Evolutionary conservation across 768 basidiomycete species (phyloP).

Genomic region (Rossbeevera mucosa): DNA sequence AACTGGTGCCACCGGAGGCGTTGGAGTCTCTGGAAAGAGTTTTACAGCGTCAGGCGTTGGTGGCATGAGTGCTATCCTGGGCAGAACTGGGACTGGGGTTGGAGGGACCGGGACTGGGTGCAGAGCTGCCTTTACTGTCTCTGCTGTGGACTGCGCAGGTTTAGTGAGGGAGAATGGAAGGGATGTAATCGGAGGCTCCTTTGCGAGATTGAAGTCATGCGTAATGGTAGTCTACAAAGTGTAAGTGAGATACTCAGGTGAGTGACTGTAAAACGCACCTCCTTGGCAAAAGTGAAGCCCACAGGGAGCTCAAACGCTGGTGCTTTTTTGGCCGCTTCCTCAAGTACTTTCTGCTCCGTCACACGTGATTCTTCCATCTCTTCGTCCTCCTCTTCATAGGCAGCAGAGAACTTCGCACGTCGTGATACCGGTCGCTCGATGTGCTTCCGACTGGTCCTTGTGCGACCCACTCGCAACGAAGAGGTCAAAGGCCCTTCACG

Average conservation of each 20-base stretch:
- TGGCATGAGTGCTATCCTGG: conserved; percentile 23
- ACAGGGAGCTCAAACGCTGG: conserved; percentile 58
- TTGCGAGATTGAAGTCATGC: conserved; percentile 41
- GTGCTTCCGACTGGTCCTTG: conserved; percentile 53
- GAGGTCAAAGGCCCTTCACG: conserved; percentile 33
- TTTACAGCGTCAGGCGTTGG: conserved; percentile 25
- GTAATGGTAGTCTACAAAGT: conserved; percentile 32
- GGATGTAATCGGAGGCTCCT: conserved; percentile 61
- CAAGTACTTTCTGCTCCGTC: conserved; percentile 44
- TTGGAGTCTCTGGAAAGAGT: conserved; percentile 8
- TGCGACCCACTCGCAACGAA: conserved; percentile 63
- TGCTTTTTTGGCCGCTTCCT: conserved; percentile 51
- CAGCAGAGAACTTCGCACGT: conserved; percentile 62
- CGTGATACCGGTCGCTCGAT: conserved; percentile 50
- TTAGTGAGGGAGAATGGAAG: conserved; percentile 64
- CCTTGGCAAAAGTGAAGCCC: conserved; percentile 65
- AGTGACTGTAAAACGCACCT: conserved; percentile 35
- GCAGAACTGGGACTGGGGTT: conserved; percentile 11
- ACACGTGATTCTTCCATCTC: conserved; percentile 37
- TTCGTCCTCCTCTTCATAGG: conserved; percentile 48
- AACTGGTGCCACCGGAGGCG: conserved; percentile 2
- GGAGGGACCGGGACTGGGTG: conserved; percentile 11
- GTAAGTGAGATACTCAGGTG: conserved; percentile 1
- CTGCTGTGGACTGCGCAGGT: conserved; percentile 15
- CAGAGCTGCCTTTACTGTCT: conserved; percentile 14